These are phyloP conservation scores for Moesziomyces antarcticus DNA, from an alignment of 1,284 basidiomycete species.

Conservation along the genomic window DNA sequence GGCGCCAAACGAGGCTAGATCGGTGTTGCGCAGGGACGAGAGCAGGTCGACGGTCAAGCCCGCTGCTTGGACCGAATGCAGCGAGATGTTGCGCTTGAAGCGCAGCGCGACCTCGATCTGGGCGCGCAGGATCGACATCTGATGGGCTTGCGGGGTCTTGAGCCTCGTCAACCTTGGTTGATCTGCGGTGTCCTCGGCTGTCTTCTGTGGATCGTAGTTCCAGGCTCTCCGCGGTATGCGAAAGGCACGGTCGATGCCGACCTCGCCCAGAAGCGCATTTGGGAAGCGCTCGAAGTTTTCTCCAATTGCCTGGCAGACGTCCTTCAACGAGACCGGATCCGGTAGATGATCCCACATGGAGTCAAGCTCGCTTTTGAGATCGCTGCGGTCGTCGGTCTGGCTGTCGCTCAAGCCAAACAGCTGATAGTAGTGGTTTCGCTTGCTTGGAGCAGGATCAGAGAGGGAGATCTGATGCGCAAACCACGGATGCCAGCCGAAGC, in stretches of 20 bases:
- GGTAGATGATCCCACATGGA: constrained; percentile 50
- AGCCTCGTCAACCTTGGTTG: constrained; percentile 45
- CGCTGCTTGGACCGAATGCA: constrained; percentile 62
- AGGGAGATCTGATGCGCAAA: constrained; percentile 58
- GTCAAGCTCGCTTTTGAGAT: constrained; percentile 30
- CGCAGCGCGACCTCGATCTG: constrained; percentile 56
- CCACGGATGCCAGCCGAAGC: constrained; percentile 65
- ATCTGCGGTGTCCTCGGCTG: neutral
- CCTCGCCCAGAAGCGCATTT: constrained; percentile 60
- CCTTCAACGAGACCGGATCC: constrained; percentile 42
- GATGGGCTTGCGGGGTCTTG: constrained; percentile 59
- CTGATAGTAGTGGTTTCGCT: constrained; percentile 43
- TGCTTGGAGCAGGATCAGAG: constrained; percentile 22
- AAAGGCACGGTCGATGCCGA: constrained; percentile 63
- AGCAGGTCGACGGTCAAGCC: constrained; percentile 54
- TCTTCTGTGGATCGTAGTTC: constrained; percentile 32
- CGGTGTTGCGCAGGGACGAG: constrained; percentile 29
- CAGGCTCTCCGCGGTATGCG: constrained; percentile 48
- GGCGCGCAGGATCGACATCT: constrained; percentile 51
- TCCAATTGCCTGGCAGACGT: constrained; percentile 32
- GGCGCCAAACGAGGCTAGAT: constrained; percentile 31
- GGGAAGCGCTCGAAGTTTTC: constrained; percentile 45
- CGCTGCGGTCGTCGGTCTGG: neutral
- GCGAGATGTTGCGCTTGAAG: constrained; percentile 54
- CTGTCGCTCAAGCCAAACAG: constrained; percentile 26